Percentiles rank a stretch among this genome's conserved stretches.
Conservation (phyloP, 176 grass and related monocot genomes). For the Typha latifolia region DNA sequence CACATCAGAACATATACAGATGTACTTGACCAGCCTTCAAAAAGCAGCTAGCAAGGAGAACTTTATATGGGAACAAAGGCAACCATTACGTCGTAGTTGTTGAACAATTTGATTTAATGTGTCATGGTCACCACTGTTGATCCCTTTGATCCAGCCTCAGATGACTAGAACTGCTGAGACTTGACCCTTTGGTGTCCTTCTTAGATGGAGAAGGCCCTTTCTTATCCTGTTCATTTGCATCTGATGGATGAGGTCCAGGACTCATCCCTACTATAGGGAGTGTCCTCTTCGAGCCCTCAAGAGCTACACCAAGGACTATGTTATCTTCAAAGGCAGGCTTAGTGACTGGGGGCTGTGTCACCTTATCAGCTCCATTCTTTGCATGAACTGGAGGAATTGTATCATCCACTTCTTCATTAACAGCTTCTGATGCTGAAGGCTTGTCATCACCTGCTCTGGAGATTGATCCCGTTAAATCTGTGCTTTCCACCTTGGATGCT, state of each 20-base stretch:
- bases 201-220: conserved; percentile 40
- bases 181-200: conserved; percentile 38
- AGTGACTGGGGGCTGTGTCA: conserved; percentile 1
- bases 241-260: conserved; percentile 31
- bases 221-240: conserved; percentile 52
- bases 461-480: too few relatives aligned
- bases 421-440: conserved; percentile 14
- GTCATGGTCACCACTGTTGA: conserved; percentile 28
- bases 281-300: conserved; percentile 84
- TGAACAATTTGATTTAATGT: too few relatives aligned
- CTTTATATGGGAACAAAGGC: too few relatives aligned
- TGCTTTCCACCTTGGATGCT: too few relatives aligned
- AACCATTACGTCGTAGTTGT: too few relatives aligned
- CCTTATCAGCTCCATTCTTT: conserved; percentile 33
- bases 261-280: conserved; percentile 75
- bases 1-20: too few relatives aligned
- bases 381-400: conserved; percentile 5
- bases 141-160: conserved; percentile 44
- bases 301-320: conserved; percentile 85
- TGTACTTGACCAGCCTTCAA: too few relatives aligned
- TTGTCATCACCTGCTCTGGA: too few relatives aligned
- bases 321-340: conserved; percentile 82
- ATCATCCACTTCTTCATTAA: conserved; percentile 33
- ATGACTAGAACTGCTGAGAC: conserved; percentile 19
- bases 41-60: too few relatives aligned